A percentile compares a stretch with the other conserved stretches of the same genome.
Conservation (phyloP, 2,329 filamentous ascomycete species). For the Pseudogymnoascus sp. region DNA sequence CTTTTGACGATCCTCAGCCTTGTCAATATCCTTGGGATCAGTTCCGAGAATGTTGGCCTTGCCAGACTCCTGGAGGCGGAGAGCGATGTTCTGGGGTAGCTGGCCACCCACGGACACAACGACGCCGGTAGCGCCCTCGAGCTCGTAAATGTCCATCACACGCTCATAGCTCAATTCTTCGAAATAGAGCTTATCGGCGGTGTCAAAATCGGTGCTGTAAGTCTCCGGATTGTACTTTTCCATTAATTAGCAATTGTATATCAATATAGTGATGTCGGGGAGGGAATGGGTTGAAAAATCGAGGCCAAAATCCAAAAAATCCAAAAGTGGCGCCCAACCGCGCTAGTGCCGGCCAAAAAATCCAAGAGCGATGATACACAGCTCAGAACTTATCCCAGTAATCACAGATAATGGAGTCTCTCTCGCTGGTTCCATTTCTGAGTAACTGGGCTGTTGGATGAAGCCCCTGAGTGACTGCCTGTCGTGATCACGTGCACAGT, state of each 20-base stretch:
- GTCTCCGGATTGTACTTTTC: slow-evolving; percentile 64
- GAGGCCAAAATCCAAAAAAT: slow-evolving; percentile 8
- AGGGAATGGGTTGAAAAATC: slow-evolving; percentile 1
- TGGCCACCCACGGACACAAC: slow-evolving; percentile 95
- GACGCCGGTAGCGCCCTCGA: slow-evolving; percentile 76
- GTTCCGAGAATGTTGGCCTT: slow-evolving; percentile 88
- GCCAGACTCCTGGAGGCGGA: slow-evolving; percentile 84
- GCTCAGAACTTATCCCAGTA: neutral
- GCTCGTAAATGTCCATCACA: slow-evolving; percentile 97
- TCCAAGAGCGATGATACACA: neutral
- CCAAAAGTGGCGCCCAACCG: neutral
- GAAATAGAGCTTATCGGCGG: slow-evolving; percentile 88
- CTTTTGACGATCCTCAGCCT: slow-evolving; percentile 95
- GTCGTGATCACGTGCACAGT: neutral
- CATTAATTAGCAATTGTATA: slow-evolving; percentile 12
- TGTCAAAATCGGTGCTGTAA: slow-evolving; percentile 75
- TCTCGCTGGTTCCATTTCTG: neutral
- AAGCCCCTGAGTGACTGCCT: neutral
- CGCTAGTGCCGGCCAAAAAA: neutral
- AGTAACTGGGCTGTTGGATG: neutral
- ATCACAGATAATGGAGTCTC: neutral
- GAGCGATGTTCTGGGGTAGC: slow-evolving; percentile 93
- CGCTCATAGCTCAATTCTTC: slow-evolving; percentile 95
- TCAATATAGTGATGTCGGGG: neutral
- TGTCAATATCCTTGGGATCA: slow-evolving; percentile 89